Evolutionary conservation across 1,284 basidiomycete species (phyloP).

Genomic region (Polyporus tsugae): DNA sequence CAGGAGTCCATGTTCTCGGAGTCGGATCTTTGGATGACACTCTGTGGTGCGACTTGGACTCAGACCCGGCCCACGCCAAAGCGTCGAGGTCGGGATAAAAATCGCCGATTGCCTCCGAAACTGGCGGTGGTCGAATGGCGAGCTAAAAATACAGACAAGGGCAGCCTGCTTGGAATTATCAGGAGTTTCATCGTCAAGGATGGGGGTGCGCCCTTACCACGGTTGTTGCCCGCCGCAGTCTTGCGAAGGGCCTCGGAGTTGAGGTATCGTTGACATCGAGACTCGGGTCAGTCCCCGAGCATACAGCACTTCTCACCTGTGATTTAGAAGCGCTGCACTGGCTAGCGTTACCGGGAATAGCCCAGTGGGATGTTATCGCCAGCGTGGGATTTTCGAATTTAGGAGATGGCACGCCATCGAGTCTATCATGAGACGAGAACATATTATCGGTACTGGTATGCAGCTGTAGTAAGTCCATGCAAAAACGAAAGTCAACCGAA

Average conservation of each 20-base stretch:
- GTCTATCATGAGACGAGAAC: conserved; percentile 10
- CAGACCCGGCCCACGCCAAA: not conserved
- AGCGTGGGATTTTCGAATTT: not conserved
- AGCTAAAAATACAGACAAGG: not conserved
- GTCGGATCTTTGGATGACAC: not conserved
- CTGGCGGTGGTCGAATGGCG: not conserved
- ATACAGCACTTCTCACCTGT: not conserved
- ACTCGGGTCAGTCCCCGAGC: not conserved
- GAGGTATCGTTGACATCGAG: not conserved
- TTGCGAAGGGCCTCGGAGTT: not conserved
- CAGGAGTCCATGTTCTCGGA: not conserved
- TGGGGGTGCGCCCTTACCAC: not conserved
- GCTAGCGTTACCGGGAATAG: not conserved
- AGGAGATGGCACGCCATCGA: conserved; percentile 3
- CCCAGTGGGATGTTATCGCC: not conserved
- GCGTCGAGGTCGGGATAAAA: not conserved
- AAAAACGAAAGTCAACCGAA: conserved; percentile 22
- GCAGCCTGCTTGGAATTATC: not conserved
- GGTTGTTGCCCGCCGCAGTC: not conserved
- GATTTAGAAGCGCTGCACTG: not conserved
- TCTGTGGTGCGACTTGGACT: not conserved
- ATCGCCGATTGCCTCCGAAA: not conserved
- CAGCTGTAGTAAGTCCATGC: conserved; percentile 25
- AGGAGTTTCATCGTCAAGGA: not conserved
- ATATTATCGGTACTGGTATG: conserved; percentile 30